Base-by-base conservation (phyloP, 257 asterid genomes). In the Avicennia marina region DNA sequence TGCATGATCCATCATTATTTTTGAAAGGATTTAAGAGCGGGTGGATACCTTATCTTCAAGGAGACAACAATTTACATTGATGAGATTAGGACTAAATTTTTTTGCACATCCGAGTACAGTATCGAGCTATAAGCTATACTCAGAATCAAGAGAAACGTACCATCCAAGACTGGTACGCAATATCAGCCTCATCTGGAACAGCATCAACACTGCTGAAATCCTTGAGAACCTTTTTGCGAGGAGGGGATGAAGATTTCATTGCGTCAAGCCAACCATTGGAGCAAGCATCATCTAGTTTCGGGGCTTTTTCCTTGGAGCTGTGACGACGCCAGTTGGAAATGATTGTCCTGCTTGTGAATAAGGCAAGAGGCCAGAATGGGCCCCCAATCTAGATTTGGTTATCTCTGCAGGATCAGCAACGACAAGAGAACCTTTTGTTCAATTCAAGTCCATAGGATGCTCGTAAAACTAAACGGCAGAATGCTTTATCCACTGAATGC, bases 221-320 rank as follows among this genome's bases (percentile, higher is more conserved):
- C 72, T 83, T 85, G 56, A 58, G 54, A 18, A 65, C 68, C 66
- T 77, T 85, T 42, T 80, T 85, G 36, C 81, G 87, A 45, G 98
- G 96, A 57, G 98, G 98, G 6, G 98, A 91, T 39, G 98, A 91
- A 43, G 95, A 79, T 69, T 67, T 74, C 98, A 91, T 88, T 1
- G 95, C 87, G 0, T 91, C 98, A 7, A 88, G 90, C 90, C 98
- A 91, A 41, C 94, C 93, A 34, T 91, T 85, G 45, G 89, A 80
- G 4, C 68, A 73, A 58, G 85, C 95, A 64, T 90, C 96, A 3
- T 87, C 95, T 13, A 90, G 77, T 60, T 90, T 36, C 73, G 87
- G 0, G 83, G 84, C 46, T 85, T 88, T 64, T 84, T 87, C 52
- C 87, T 85, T 0, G 83, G 71, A 26, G 72, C 52, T 17, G 81